These are phyloP conservation scores for Penicillium daleae DNA, from an alignment of 495 filamentous ascomycete genomes.

Conservation along the genomic window DNA sequence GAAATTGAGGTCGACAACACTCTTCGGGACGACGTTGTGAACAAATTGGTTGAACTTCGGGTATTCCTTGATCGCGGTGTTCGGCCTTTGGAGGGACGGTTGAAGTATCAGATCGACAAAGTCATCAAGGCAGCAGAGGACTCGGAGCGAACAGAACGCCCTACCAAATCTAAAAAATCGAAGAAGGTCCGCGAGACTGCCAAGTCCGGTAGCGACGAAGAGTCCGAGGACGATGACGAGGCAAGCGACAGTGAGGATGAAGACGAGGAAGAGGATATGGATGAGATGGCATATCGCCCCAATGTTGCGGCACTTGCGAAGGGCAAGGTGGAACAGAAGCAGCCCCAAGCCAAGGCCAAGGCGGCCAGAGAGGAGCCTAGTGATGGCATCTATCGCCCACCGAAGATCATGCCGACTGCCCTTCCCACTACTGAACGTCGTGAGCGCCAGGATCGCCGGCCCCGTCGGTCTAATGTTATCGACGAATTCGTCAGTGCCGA, in stretches of 20 bases:
- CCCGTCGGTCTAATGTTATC: conserved; percentile 71
- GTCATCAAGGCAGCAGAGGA: conserved; percentile 86
- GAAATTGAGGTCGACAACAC: conserved; percentile 31
- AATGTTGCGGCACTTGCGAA: conserved; percentile 63
- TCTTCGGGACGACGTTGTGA: conserved; percentile 65
- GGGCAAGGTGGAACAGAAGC: conserved; percentile 35
- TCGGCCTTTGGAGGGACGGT: conserved; percentile 78
- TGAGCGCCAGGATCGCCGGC: conserved; percentile 51
- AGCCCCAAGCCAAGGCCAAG: conserved; percentile 27
- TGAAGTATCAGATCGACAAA: conserved; percentile 89
- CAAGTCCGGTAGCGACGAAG: conserved; percentile 29
- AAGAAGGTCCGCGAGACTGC: conserved; percentile 32
- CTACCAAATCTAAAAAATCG: conserved; percentile 27
- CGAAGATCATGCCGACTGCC: conserved; percentile 76
- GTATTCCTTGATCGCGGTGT: conserved; percentile 91
- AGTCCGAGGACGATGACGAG: conserved; percentile 35
- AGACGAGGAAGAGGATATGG: conserved; percentile 48
- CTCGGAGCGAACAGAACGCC: conserved; percentile 51
- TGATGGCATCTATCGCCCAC: conserved; percentile 78
- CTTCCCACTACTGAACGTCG: conserved; percentile 63
- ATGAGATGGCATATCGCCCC: conserved; percentile 70
- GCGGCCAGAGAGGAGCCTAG: conserved; percentile 32
- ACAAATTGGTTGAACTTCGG: conserved; percentile 82
- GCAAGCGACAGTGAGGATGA: conserved; percentile 36
- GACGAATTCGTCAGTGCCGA: conserved; percentile 86